Evolutionary conservation across 257 asterid genomes (phyloP).

Genomic region (Nicotiana otophora): DNA sequence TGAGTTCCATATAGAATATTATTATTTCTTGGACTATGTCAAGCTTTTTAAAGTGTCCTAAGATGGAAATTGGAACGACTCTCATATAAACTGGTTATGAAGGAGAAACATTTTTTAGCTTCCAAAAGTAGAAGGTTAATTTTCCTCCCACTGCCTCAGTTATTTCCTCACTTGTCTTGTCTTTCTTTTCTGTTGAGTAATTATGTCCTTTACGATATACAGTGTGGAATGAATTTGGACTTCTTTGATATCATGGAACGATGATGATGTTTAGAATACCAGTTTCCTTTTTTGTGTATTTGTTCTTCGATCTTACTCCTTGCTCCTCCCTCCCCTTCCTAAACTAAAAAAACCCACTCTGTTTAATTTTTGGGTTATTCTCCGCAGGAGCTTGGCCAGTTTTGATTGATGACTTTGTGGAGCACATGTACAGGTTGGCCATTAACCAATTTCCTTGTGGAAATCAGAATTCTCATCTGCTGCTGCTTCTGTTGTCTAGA

Average conservation of each 20-base stretch:
- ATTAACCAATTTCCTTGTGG: background rate
- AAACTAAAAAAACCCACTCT: background rate
- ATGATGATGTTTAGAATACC: background rate
- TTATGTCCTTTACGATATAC: background rate
- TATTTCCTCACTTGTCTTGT: background rate
- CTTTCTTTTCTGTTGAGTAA: background rate
- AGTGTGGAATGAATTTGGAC: background rate
- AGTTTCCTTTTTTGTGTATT: background rate
- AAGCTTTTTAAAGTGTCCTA: background rate
- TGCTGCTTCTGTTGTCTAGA: background rate
- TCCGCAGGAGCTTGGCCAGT: constrained; percentile 97
- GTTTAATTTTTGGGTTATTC: background rate
- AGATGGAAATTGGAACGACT: background rate
- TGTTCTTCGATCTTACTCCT: constrained; percentile 11
- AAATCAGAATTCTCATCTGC: background rate
- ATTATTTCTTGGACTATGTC: background rate
- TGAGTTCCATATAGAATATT: background rate
- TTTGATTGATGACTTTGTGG: constrained; percentile 87
- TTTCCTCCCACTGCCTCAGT: background rate
- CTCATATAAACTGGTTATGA: background rate
- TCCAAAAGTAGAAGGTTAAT: background rate
- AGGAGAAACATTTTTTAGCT: constrained; percentile 2
- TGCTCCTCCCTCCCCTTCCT: background rate
- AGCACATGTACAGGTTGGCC: constrained; percentile 89
- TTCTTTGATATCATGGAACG: background rate